A percentile compares a stretch with the other conserved stretches of the same genome.
These are phyloP conservation scores for Scedosporium dehoogii DNA, from an alignment of 2,329 filamentous ascomycete genomes.

Conservation along the genomic window DNA sequence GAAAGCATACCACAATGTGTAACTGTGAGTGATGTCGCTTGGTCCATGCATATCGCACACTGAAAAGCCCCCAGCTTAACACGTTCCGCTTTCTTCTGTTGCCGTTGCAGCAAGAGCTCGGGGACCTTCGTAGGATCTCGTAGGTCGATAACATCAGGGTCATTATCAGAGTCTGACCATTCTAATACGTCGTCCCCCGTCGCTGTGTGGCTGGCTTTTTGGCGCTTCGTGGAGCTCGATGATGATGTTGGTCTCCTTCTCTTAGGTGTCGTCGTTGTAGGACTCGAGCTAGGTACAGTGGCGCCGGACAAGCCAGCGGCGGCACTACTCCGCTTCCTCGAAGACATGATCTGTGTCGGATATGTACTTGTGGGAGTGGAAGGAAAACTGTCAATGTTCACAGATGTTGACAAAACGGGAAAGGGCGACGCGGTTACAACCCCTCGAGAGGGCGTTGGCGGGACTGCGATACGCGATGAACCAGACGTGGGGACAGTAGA, in stretches of 20 bases:
- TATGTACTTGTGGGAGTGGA: neutral
- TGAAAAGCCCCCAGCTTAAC: conserved; percentile 47
- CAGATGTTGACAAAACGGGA: neutral
- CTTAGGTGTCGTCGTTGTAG: conserved; percentile 1
- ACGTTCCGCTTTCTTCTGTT: conserved; percentile 33
- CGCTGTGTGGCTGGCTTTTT: conserved; percentile 1
- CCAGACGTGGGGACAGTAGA: neutral
- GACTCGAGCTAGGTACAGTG: conserved; percentile 8
- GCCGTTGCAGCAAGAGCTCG: conserved; percentile 30
- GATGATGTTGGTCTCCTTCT: conserved; percentile 10
- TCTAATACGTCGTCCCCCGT: neutral
- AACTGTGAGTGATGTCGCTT: conserved; percentile 46
- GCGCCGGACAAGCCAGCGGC: neutral
- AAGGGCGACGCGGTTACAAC: neutral
- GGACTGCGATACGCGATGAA: neutral
- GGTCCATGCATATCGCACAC: conserved; percentile 60
- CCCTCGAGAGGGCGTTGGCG: neutral
- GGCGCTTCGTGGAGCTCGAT: conserved; percentile 8
- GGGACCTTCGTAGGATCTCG: conserved; percentile 33
- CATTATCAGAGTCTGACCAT: conserved; percentile 8
- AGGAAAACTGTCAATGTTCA: neutral
- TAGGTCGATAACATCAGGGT: conserved; percentile 27
- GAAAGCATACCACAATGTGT: conserved; percentile 54
- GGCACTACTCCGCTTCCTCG: conserved; percentile 2
- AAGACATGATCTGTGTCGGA: neutral